A percentile compares a stretch with the other conserved stretches of the same genome.
Evolutionary conservation across 2,329 filamentous ascomycete genomes (phyloP).

Genomic region (Trichoderma asperellum): DNA sequence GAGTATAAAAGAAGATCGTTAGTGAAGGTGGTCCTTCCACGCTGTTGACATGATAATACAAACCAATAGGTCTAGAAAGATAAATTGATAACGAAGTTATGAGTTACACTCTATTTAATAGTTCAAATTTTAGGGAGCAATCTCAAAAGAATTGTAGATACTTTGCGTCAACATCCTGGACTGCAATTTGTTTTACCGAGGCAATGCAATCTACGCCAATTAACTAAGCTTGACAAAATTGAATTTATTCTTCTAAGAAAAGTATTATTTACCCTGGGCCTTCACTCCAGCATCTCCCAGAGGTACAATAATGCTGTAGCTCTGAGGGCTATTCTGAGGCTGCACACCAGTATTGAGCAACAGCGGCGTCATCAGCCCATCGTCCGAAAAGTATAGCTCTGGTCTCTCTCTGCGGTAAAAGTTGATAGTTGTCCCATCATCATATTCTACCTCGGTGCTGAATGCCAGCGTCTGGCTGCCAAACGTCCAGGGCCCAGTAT

Average conservation of each 20-base stretch:
- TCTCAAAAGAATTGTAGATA: not conserved
- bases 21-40: no score
- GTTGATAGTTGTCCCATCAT: slow-evolving; percentile 45
- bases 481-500: slow-evolving; percentile 40
- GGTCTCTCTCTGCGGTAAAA: slow-evolving; percentile 53
- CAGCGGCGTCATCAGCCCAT: slow-evolving; percentile 51
- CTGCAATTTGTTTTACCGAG: not conserved
- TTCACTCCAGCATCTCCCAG: slow-evolving; percentile 33
- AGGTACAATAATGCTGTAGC: slow-evolving; percentile 35
- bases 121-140: not conserved
- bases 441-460: slow-evolving; percentile 39
- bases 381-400: slow-evolving; percentile 53
- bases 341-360: slow-evolving; percentile 54
- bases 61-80: no score
- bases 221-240: not conserved
- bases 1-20: no score
- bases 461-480: slow-evolving; percentile 37
- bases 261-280: slow-evolving; percentile 10
- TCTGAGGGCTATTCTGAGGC: slow-evolving; percentile 38
- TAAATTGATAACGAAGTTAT: not conserved
- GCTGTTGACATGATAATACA: no score
- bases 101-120: not conserved
- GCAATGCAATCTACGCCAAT: not conserved
- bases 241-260: not conserved
- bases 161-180: not conserved